These are phyloP conservation scores for Melampsora larici-populina DNA, from an alignment of 1,284 basidiomycete species.

Conservation along the genomic window DNA sequence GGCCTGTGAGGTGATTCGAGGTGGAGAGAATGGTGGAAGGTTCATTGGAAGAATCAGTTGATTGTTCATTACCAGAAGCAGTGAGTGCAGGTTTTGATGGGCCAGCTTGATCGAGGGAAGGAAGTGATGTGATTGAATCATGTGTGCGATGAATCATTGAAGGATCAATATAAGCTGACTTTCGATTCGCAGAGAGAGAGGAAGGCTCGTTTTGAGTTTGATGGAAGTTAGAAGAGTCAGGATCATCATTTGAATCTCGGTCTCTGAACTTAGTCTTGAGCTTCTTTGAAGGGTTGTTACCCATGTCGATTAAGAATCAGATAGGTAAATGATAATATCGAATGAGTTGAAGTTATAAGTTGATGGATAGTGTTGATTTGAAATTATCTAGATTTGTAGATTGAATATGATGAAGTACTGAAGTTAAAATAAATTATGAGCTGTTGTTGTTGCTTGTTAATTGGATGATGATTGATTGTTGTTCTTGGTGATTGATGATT, in stretches of 20 bases:
- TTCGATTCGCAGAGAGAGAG: background rate
- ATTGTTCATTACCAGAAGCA: background rate
- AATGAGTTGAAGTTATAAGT: background rate
- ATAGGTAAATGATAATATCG: background rate
- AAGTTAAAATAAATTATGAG: background rate
- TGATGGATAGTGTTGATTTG: background rate
- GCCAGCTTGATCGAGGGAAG: background rate
- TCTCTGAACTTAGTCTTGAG: constrained; percentile 21
- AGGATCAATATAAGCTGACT: background rate
- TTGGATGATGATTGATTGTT: too few relatives aligned
- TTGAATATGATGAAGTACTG: background rate
- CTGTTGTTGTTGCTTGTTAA: too few relatives aligned
- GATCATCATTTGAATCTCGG: background rate
- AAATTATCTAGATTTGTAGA: background rate
- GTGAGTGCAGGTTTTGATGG: background rate
- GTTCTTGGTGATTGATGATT: too few relatives aligned
- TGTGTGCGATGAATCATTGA: background rate
- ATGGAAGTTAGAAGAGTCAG: background rate
- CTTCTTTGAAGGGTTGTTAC: constrained; percentile 37
- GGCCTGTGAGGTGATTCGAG: background rate
- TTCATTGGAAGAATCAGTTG: background rate
- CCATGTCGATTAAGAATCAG: constrained; percentile 9
- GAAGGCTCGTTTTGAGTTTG: background rate
- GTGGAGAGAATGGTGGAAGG: constrained; percentile 3
- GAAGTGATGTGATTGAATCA: background rate